Base-by-base conservation (phyloP, 768 basidiomycete genomes). In the Pulveroboletus sp. region DNA sequence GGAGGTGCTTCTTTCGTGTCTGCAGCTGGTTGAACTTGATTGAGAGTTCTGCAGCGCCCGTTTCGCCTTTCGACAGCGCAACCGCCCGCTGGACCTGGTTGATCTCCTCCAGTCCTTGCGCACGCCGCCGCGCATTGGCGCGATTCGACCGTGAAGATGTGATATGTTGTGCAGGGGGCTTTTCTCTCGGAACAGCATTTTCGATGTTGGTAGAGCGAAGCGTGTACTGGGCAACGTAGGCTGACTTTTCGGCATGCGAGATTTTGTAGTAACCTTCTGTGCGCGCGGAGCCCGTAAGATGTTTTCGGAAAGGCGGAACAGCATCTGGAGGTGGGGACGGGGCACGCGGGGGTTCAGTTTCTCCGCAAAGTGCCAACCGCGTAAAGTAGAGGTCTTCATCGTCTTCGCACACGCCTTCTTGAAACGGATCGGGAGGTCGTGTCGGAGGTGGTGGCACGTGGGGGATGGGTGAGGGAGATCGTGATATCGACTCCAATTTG, bases 1-100 rank as follows among this genome's bases (percentile, higher is more conserved):
- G 85, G 30, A 99, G 79, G 60, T 95, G 93, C 73, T 99, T 99
- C 82, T 98, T 98, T 55, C 96, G 75, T 30, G 94, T 93, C 69
- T 96, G 91, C 20, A 99, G 80, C 72, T 98, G 96, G 68, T 98
- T 98, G 76, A 98, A 98, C 75, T 96, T 95, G 77, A 96, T 88
- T n/a, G 73, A 76, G 36, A 89, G 67, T 65, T 90, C 80, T 44
- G 74, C 81, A 20, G 83, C 80, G 3, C 81, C 79, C 4, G 80
- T 80, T 69, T 89, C 86, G 55, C 85, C 77, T 70, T 85, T 86
- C 47, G 83, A 87, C 52, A 89, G 64, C 20, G 82, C 85, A 42
- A 85, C 84, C 19, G 84, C 86, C 23, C 81, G 78, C 64, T 94
- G 88, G 43, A 95, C 84, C 64, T 93, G 85, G 62, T 94, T 91